Evolutionary conservation across 768 basidiomycete genomes (phyloP).

Genomic region (Mycena galericulata): DNA sequence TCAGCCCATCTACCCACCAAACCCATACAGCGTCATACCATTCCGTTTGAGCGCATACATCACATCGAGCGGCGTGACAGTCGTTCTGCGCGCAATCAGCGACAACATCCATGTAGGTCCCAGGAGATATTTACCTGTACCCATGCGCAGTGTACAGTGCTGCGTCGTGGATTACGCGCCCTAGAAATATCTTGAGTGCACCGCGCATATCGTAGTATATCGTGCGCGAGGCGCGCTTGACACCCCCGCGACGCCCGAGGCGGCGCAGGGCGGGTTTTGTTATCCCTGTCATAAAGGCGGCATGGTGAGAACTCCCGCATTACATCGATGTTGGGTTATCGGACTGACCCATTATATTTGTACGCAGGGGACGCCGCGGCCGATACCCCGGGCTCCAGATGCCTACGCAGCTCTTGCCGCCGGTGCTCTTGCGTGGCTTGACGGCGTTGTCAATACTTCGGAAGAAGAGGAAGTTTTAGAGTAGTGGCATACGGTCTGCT

Average conservation of each 20-base stretch:
- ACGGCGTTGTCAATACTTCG: no score
- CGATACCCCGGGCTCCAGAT: no score
- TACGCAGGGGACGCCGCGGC: no score
- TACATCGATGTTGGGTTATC: no score
- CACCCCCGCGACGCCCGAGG: slow-evolving; percentile 85
- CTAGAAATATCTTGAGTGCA: slow-evolving; percentile 81
- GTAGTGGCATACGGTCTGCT: no score
- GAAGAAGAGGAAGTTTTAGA: no score
- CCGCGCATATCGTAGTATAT: slow-evolving; percentile 87
- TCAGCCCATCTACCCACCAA: no score
- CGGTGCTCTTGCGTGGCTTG: no score
- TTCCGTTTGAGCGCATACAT: slow-evolving; percentile 70
- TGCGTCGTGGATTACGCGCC: slow-evolving; percentile 55
- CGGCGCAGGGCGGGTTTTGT: slow-evolving; percentile 78
- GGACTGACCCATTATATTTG: no score
- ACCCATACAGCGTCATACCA: slow-evolving; percentile 66
- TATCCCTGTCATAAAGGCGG: slow-evolving; percentile 65
- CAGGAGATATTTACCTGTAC: slow-evolving; percentile 56
- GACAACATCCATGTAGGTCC: slow-evolving; percentile 79
- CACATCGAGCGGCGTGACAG: no score
- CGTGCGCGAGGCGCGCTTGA: slow-evolving; percentile 78
- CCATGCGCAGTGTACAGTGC: slow-evolving; percentile 4
- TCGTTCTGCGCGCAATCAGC: slow-evolving; percentile 84
- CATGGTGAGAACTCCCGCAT: no score
- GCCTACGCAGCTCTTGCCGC: no score